phyloP scores from a whole-genome alignment of 495 filamentous ascomycete genomes.

The Talaromyces stipitatus region DNA sequence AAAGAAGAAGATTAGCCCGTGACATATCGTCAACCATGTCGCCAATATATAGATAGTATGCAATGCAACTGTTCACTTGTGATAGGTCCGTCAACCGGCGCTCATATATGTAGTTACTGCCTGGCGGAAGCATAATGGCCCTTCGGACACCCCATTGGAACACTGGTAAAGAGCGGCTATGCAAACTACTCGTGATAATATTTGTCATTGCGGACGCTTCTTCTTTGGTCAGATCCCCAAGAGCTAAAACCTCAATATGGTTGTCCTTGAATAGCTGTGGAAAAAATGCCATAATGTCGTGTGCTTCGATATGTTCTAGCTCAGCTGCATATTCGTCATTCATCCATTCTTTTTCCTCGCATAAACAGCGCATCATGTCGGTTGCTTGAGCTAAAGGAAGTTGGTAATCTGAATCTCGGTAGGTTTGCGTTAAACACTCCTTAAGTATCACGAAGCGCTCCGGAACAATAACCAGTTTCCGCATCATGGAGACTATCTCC shows the following conservation, averaged over 20 bases:
- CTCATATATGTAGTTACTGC: slow-evolving; percentile 74
- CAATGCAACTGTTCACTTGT: slow-evolving; percentile 96
- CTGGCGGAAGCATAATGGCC: slow-evolving; percentile 67
- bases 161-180: slow-evolving; percentile 63
- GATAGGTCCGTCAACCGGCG: too few species aligned
- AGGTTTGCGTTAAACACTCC: slow-evolving; percentile 63
- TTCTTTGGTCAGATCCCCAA: slow-evolving; percentile 95
- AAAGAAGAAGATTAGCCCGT: slow-evolving; percentile 67
- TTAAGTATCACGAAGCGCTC: too few species aligned
- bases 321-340: slow-evolving; percentile 76
- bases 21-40: slow-evolving; percentile 56
- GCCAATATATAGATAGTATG: slow-evolving; percentile 78
- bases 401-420: slow-evolving; percentile 79
- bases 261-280: slow-evolving; percentile 72
- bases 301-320: slow-evolving; percentile 60
- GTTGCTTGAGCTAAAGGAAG: slow-evolving; percentile 86
- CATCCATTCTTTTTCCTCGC: slow-evolving; percentile 64
- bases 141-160: slow-evolving; percentile 73
- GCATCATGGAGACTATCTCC: too few species aligned
- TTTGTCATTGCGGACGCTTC: slow-evolving; percentile 82
- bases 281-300: slow-evolving; percentile 70
- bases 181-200: slow-evolving; percentile 67
- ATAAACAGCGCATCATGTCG: slow-evolving; percentile 75
- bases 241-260: slow-evolving; percentile 81
- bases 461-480: too few species aligned